These are phyloP conservation scores for Aspergillus mulundensis DNA, from an alignment of 495 filamentous ascomycete species.

Conservation along the genomic window DNA sequence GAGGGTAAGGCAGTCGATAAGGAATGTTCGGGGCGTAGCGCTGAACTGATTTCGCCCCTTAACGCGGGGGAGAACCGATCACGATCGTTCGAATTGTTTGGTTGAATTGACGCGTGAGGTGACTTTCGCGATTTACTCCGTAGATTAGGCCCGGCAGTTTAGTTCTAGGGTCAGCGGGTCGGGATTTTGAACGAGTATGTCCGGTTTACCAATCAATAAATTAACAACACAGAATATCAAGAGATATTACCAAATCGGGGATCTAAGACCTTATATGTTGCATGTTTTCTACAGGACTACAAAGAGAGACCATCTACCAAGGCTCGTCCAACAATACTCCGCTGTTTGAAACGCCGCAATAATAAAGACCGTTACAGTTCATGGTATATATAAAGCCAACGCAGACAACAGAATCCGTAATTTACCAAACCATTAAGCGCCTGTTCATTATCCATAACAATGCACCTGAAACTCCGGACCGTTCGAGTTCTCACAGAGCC, in stretches of 20 bases:
- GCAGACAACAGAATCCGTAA: conserved; percentile 1
- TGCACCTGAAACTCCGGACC: background rate
- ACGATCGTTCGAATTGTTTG: background rate
- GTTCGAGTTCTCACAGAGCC: background rate
- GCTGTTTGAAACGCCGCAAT: background rate
- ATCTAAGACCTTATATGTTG: background rate
- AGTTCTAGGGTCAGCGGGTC: background rate
- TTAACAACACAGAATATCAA: background rate
- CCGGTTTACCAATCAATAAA: background rate
- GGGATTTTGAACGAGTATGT: background rate
- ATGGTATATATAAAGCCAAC: background rate
- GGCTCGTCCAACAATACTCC: background rate
- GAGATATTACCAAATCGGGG: background rate
- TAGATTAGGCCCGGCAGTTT: background rate
- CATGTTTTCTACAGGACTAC: background rate
- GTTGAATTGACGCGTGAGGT: background rate
- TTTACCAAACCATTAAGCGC: background rate
- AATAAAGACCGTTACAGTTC: background rate
- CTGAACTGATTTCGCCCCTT: background rate
- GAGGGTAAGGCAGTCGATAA: conserved; percentile 5
- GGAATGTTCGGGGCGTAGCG: conserved; percentile 5
- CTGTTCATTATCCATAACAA: conserved; percentile 8
- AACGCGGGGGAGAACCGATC: background rate
- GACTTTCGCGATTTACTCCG: background rate
- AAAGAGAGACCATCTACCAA: conserved; percentile 2